These are phyloP conservation scores for Trametes cinnabarina DNA, from an alignment of 768 basidiomycete species.

Conservation along the genomic window DNA sequence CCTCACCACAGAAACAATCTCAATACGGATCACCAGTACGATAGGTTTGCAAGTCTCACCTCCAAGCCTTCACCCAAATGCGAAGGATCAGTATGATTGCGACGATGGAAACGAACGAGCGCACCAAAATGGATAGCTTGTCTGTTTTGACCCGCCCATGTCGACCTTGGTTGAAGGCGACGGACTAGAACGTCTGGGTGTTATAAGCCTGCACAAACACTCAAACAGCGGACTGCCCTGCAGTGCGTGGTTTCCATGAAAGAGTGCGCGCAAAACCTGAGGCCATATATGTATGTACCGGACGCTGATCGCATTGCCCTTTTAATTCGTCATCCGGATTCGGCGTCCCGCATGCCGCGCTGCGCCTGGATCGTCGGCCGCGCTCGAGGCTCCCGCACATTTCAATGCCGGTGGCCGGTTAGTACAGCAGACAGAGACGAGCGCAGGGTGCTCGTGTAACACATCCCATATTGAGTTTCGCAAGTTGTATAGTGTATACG, in stretches of 20 bases:
- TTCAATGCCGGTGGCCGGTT: too few species aligned
- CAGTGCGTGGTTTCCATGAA: slow-evolving; percentile 18
- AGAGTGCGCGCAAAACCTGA: slow-evolving; percentile 2
- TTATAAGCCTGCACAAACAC: slow-evolving; percentile 6
- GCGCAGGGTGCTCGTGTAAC: slow-evolving; percentile 5
- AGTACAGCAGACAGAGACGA: not conserved
- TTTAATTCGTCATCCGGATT: slow-evolving; percentile 7
- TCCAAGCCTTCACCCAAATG: slow-evolving; percentile 29
- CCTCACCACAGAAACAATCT: too few species aligned
- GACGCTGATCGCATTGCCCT: slow-evolving; percentile 5
- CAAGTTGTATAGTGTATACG: not conserved
- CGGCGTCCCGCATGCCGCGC: slow-evolving; percentile 6
- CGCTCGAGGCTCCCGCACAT: not conserved
- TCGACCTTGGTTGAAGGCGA: not conserved
- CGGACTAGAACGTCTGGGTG: not conserved
- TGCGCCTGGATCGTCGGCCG: slow-evolving; percentile 2
- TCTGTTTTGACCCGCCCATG: slow-evolving; percentile 12
- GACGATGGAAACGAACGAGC: not conserved
- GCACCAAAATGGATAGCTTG: slow-evolving; percentile 33
- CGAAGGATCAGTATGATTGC: not conserved
- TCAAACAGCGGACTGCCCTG: slow-evolving; percentile 15
- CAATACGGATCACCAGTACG: too few species aligned
- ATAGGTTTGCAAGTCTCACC: too few species aligned
- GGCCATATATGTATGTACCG: not conserved
- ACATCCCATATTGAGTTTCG: not conserved